phyloP scores from a whole-genome alignment of 192 early-diverging fungal genomes.

The Backusella psychrophila region DNA sequence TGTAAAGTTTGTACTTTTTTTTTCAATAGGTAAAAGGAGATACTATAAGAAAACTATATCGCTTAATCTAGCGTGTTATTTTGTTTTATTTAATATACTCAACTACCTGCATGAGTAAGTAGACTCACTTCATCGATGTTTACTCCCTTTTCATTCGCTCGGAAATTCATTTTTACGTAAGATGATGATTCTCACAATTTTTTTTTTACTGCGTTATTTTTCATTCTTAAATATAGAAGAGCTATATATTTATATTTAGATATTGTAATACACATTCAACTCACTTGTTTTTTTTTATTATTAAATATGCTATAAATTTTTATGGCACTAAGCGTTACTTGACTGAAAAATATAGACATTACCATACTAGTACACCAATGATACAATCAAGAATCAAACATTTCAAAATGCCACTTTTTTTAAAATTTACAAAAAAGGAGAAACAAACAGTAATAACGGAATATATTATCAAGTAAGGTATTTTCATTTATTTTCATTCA shows the following conservation, averaged over 20 bases:
- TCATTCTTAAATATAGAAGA: background rate
- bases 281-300: no score
- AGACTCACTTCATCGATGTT: background rate
- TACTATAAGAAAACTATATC: no score
- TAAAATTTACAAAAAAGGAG: background rate
- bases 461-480: background rate
- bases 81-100: background rate
- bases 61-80: background rate
- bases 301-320: no score
- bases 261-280: background rate
- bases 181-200: background rate
- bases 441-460: background rate
- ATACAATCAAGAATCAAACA: background rate
- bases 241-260: background rate
- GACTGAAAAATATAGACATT: background rate
- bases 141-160: background rate
- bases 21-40: no score
- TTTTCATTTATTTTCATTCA: background rate
- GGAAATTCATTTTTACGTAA: background rate
- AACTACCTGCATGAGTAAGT: background rate
- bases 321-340: background rate
- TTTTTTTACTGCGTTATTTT: background rate
- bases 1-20: background rate
- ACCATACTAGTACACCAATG: background rate
- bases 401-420: background rate